Evolutionary conservation across 139 green algal genomes (phyloP), one percentile per base, ranked within the genome.

Genomic region (Mesotaenium endlicherianum): DNA sequence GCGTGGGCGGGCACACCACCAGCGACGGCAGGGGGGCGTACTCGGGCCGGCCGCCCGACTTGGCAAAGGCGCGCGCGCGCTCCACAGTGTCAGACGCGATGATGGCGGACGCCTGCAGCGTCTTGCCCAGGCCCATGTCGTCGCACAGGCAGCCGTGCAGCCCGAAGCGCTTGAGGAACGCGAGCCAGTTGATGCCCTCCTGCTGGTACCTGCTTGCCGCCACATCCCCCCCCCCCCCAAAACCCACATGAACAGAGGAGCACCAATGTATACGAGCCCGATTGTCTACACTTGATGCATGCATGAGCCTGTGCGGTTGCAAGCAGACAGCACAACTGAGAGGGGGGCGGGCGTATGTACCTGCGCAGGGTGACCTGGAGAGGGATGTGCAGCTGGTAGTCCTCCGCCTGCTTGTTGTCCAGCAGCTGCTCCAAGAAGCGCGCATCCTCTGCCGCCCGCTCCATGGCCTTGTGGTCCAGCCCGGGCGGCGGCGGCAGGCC

Each of bases 171-270:
- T 90, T 92, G 87, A 99, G 92, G 87, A 99, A 99, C 5, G 93
- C 93, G 38, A 99, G 93, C 96, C 96, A 99, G 91, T 93, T 95
- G 69, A 99, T 92, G 82, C 96, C 96, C 84, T 98, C 95, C 81
- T 93, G 92, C 89, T 98, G 95, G 87, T 98, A 98, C 14, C 87
- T 88, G 17, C 95, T 92, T 6, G 0, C 4, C 20, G 26, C 57
- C n/a, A n/a, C n/a, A n/a, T n/a, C n/a, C n/a, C n/a, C n/a, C n/a
- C n/a, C n/a, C n/a, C n/a, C n/a, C n/a, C n/a, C n/a, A n/a, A n/a
- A n/a, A n/a, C n/a, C n/a, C n/a, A n/a, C n/a, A n/a, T n/a, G n/a
- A n/a, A n/a, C n/a, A n/a, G n/a, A n/a, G n/a, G n/a, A n/a, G n/a
- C n/a, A n/a, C n/a, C n/a, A n/a, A n/a, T n/a, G n/a, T n/a, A n/a